Evolutionary conservation across 306 rosid species (phyloP), one percentile per base, ranked within the genome.

Genomic region (Prunus mira): DNA sequence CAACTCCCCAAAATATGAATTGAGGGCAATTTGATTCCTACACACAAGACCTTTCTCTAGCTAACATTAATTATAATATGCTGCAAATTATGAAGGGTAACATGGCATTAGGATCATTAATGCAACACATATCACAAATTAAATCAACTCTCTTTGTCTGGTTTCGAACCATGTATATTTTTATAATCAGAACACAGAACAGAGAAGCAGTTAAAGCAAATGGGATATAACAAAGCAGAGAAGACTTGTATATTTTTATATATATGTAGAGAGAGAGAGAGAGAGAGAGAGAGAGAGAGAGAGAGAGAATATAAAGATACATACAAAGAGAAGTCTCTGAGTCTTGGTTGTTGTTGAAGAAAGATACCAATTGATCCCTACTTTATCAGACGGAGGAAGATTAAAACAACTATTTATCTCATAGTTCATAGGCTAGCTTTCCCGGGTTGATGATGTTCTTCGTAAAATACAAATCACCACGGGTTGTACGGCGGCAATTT

Each of bases 61-160:
- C 19, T 12, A 45, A 50, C 71, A 82, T n/a, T 73, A 50, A 32
- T 34, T 34, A 34, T 34, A 72, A 73, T 67, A 82, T 41, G 57
- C 11, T 18, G 43, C 13, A 58, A 72, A 82, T 25, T 43, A 28
- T 66, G 27, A 13, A 72, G 78, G 46, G 82, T 66, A 61, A 77
- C 82, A 67, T 77, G 82, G 24, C 24, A 14, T 49, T 55, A 77
- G 63, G 69, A 55, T 51, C 49, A 22, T 54, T 9, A 57, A 58
- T 24, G 19, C 20, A 70, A 18, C 58, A 57, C 20, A n/a, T 57
- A 3, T 20, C 45, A 67, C 63, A 41, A 58, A 74, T 61, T 74
- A 63, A 46, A 61, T 27, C 61, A 47, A 61, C 46, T 74, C 11
- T 63, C 27, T 66, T 79, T 73, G 73, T 79, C 74, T 61, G 72